Percentiles rank a stretch among this genome's conserved stretches.
These are phyloP conservation scores for Torulaspora microellipsoides DNA, from an alignment of 805 yeast genomes.

Conservation along the genomic window DNA sequence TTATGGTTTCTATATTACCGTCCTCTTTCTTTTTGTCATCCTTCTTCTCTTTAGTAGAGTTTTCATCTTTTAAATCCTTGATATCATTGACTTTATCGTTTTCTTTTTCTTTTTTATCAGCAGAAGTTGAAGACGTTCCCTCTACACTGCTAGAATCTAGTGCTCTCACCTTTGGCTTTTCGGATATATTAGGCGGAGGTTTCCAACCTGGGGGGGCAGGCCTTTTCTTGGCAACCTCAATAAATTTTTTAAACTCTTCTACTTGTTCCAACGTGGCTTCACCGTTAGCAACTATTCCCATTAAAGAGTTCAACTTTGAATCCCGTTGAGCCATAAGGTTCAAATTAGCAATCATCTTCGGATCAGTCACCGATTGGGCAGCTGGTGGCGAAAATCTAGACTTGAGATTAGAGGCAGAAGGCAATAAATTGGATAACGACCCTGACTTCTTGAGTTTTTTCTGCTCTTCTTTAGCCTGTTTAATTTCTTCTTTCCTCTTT, in stretches of 20 bases:
- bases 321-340: slow-evolving; percentile 78
- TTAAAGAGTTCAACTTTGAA: slow-evolving; percentile 58
- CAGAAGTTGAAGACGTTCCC: slow-evolving; percentile 8
- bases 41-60: neutral
- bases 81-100: slow-evolving; percentile 1
- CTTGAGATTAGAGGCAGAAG: neutral
- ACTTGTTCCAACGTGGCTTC: slow-evolving; percentile 69
- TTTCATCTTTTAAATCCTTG: neutral
- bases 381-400: slow-evolving; percentile 4
- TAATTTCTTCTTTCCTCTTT: slow-evolving; percentile 21
- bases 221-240: slow-evolving; percentile 73
- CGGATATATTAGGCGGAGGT: slow-evolving; percentile 10
- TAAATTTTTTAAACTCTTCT: slow-evolving; percentile 71
- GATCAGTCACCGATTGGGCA: slow-evolving; percentile 51
- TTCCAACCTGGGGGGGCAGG: slow-evolving; percentile 46
- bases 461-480: slow-evolving; percentile 21
- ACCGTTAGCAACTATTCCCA: slow-evolving; percentile 86
- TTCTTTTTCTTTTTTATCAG: slow-evolving; percentile 12
- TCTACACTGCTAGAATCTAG: neutral
- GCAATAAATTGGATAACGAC: neutral
- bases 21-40: neutral
- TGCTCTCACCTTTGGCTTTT: no score
- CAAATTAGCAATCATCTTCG: slow-evolving; percentile 78
- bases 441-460: slow-evolving; percentile 10
- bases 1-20: neutral